A percentile compares a stretch with the other conserved stretches of the same genome.
Evolutionary conservation across 257 asterid genomes (phyloP).

Genomic region (Solanum bukasovii): DNA sequence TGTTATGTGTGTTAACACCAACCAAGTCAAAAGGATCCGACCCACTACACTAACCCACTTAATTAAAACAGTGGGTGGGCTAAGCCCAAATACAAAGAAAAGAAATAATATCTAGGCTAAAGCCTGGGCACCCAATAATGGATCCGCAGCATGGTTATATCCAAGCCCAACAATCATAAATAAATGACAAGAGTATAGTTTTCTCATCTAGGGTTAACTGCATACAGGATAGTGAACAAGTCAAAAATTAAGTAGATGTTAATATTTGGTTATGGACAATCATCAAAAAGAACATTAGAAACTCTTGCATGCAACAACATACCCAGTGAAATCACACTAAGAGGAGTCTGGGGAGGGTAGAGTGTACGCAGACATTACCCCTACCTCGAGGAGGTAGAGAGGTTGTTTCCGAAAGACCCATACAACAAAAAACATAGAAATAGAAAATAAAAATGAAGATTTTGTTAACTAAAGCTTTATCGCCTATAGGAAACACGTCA

Average conservation of each 20-base stretch:
- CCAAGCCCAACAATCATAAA: background rate
- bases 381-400: background rate
- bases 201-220: background rate
- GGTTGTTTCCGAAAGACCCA: background rate
- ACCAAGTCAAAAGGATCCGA: background rate
- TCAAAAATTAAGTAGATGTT: background rate
- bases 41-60: background rate
- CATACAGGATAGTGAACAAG: background rate
- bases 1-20: background rate
- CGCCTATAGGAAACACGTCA: background rate
- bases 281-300: background rate
- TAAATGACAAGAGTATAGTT: background rate
- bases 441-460: background rate
- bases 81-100: background rate
- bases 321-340: background rate
- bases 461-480: background rate
- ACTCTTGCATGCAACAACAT: background rate
- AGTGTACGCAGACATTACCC: background rate
- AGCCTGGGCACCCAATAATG: background rate
- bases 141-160: background rate
- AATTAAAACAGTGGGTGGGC: background rate
- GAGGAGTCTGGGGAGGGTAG: background rate
- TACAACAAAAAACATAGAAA: background rate
- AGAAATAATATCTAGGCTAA: background rate
- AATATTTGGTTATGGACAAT: background rate